phyloP scores from a whole-genome alignment of 768 basidiomycete genomes.

The Psilocybe azurescens region DNA sequence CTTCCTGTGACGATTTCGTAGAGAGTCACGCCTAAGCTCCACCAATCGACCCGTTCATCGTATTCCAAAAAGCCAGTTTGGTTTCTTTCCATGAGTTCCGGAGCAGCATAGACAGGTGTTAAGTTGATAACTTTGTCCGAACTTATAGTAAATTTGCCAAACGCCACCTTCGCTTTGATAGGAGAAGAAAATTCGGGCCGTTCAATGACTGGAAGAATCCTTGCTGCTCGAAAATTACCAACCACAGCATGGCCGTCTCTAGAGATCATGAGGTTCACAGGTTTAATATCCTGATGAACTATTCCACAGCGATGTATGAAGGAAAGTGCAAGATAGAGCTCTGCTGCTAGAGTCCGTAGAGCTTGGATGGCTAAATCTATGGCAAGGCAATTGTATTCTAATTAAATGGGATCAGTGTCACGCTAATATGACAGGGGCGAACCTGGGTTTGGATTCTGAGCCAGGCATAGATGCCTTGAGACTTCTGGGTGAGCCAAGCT shows the following conservation, averaged over 20 bases:
- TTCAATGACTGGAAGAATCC: conserved; percentile 24
- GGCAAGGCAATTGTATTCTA: background rate
- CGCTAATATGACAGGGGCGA: background rate
- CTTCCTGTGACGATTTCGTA: conserved; percentile 36
- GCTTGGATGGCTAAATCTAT: conserved; percentile 13
- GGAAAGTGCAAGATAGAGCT: conserved; percentile 37
- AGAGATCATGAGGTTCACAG: conserved; percentile 64
- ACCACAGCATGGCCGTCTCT: conserved; percentile 56
- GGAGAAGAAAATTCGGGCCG: background rate
- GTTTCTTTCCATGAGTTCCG: conserved; percentile 34
- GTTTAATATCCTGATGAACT: conserved; percentile 74
- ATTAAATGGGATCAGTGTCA: background rate
- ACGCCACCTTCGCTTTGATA: background rate
- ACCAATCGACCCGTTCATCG: conserved; percentile 40
- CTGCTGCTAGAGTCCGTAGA: conserved; percentile 35
- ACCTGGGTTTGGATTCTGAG: background rate
- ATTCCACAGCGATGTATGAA: conserved; percentile 63
- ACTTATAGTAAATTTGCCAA: conserved; percentile 25
- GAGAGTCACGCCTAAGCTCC: conserved; percentile 38
- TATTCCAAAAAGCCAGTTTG: conserved; percentile 31
- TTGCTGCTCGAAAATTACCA: conserved; percentile 67
- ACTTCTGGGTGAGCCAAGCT: conserved; percentile 34
- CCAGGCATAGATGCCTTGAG: conserved; percentile 29
- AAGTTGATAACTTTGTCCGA: conserved; percentile 32
- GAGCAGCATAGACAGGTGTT: conserved; percentile 42